Conservation (phyloP, 371 early-diverging fungal genomes). For the Quaeritorhiza haematococci region DNA sequence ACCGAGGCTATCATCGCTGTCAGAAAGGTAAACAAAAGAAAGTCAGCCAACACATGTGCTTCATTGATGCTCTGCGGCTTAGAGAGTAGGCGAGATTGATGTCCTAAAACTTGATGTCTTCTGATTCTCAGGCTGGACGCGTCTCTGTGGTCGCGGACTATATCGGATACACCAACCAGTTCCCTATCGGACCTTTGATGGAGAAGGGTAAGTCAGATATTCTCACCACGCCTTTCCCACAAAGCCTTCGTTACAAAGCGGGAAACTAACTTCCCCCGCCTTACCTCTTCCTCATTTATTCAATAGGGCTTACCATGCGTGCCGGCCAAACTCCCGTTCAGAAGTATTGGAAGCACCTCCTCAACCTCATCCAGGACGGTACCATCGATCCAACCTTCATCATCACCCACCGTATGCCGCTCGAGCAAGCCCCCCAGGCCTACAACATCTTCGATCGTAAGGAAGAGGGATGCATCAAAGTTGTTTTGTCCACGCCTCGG, state of each 20-base stretch:
- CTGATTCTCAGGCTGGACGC: too few relatives aligned
- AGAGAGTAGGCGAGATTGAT: constrained; percentile 1
- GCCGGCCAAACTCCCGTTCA: constrained; percentile 57
- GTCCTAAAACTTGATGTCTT: not conserved
- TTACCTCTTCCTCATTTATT: too few relatives aligned
- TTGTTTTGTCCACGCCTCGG: too few relatives aligned
- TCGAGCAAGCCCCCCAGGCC: constrained; percentile 43
- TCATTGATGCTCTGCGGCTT: constrained; percentile 20
- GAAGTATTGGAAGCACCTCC: constrained; percentile 43
- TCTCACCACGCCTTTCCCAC: too few relatives aligned
- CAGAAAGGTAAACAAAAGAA: constrained; percentile 46
- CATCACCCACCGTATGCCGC: constrained; percentile 48
- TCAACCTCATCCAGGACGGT: constrained; percentile 34
- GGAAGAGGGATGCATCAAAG: constrained; percentile 48
- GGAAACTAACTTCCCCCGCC: too few relatives aligned
- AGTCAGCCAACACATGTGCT: too few relatives aligned
- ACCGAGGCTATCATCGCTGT: constrained; percentile 45
- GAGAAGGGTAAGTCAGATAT: too few relatives aligned
- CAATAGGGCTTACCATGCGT: constrained; percentile 38
- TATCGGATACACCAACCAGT: constrained; percentile 45
- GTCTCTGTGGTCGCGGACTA: constrained; percentile 49
- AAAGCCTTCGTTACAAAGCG: too few relatives aligned
- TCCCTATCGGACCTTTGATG: constrained; percentile 59
- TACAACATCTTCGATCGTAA: constrained; percentile 52
- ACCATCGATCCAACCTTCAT: constrained; percentile 51